These are phyloP conservation scores for Kwoniella mangroviensis DNA, from an alignment of 768 basidiomycete genomes.

Conservation along the genomic window DNA sequence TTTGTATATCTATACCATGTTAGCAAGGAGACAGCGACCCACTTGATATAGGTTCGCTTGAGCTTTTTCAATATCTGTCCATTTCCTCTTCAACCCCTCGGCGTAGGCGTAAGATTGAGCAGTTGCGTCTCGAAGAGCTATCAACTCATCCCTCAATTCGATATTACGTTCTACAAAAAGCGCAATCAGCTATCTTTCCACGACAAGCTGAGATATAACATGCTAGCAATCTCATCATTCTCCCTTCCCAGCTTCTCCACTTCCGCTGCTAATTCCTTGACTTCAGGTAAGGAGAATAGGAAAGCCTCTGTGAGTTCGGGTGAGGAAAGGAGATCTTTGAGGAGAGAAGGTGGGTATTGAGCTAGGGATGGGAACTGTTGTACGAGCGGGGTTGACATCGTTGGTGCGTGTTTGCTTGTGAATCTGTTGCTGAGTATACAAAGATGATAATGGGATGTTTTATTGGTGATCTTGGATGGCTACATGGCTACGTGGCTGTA, in stretches of 20 bases:
- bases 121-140: constrained; percentile 77
- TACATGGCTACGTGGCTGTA: background rate
- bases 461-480: too few species aligned
- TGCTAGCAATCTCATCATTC: constrained; percentile 85
- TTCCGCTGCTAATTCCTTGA: constrained; percentile 74
- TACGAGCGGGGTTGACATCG: constrained; percentile 53
- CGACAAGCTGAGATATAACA: constrained; percentile 50
- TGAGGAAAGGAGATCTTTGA: constrained; percentile 86
- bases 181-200: background rate
- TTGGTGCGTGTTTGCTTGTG: background rate
- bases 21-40: constrained; percentile 7
- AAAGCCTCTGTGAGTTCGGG: constrained; percentile 83
- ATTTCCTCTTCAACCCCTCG: constrained; percentile 75
- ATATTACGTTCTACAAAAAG: constrained; percentile 71
- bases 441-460: too few species aligned
- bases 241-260: constrained; percentile 79
- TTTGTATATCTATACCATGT: background rate
- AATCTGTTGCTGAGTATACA: too few species aligned
- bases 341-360: constrained; percentile 49
- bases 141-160: constrained; percentile 74
- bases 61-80: constrained; percentile 85
- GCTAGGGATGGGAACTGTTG: constrained; percentile 54
- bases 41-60: constrained; percentile 90
- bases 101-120: constrained; percentile 87
- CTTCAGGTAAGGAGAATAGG: constrained; percentile 76